Conservation (phyloP, 208 protist genomes). For the Angomonas desouzai region DNA sequence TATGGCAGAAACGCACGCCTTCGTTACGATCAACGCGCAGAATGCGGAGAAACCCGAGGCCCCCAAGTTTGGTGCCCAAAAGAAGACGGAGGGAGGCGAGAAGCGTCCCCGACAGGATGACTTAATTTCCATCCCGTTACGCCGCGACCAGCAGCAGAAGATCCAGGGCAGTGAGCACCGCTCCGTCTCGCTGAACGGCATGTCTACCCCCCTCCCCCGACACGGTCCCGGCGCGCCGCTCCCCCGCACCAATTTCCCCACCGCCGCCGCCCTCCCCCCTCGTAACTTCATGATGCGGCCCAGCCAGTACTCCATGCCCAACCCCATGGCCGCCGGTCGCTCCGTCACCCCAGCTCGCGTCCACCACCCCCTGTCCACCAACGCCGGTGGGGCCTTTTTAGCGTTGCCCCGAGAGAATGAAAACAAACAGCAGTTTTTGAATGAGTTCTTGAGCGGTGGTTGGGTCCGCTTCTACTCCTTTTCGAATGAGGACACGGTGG, state of each 20-base stretch:
- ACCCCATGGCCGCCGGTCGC: conserved; percentile 9
- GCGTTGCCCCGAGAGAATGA: conserved; percentile 67
- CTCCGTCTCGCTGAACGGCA: not conserved
- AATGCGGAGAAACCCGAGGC: conserved; percentile 52
- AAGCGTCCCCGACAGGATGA: conserved; percentile 7
- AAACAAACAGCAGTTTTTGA: conserved; percentile 75
- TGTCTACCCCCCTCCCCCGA: conserved; percentile 44
- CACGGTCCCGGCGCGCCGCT: conserved; percentile 45
- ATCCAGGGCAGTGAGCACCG: not conserved
- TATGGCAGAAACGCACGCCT: conserved; percentile 23
- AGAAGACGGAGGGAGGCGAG: conserved; percentile 38
- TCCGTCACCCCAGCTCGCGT: conserved; percentile 11
- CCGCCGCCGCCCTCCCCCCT: conserved; percentile 32
- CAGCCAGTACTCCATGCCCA: conserved; percentile 44
- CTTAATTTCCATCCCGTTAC: not conserved
- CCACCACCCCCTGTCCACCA: conserved; percentile 7
- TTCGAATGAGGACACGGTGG: conserved; percentile 67
- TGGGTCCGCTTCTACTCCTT: conserved; percentile 88
- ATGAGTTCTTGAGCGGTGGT: conserved; percentile 76
- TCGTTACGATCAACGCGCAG: conserved; percentile 67
- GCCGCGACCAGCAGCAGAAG: conserved; percentile 13
- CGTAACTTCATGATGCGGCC: conserved; percentile 37
- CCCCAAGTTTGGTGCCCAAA: conserved; percentile 41
- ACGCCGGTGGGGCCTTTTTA: conserved; percentile 44
- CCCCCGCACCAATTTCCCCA: conserved; percentile 19